Base-by-base conservation (phyloP, 768 basidiomycete species). In the Xerocomellus amylosporus region DNA sequence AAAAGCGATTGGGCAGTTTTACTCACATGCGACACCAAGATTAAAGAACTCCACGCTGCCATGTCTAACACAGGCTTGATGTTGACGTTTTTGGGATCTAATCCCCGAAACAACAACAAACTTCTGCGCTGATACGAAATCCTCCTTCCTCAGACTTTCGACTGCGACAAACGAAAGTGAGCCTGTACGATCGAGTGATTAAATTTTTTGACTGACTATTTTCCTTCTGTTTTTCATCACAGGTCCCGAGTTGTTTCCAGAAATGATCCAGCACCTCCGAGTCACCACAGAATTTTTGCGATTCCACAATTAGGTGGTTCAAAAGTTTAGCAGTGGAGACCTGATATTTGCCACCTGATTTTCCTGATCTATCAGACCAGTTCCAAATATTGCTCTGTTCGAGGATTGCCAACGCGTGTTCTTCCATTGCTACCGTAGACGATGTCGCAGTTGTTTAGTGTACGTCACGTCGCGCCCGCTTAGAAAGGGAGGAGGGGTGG, bases 201-300 rank as follows among this genome's bases (percentile, higher is more conserved):
- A 20, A 15, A 28, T n/a, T n/a, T 39, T 14, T 33, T 30, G 26
- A 40, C 52, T 34, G 14, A 55, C 51, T n/a, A 17, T 55, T 55
- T 17, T 34, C 36, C 38, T 45, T 53, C 9, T 40, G n/a, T 9
- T 19, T 37, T 10, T 37, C 20, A 13, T 51, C 17, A 24, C 48
- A 54, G 10, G 14, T 19, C 8, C 34, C 53, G 20, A 54, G 49
- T 24, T 51, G 33, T 4, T 43, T 17, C 53, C 53, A 54, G 53
- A 51, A 54, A 6, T 24, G 33, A 37, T 38, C 28, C 39, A 54
- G 30, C 19, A 51, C 30, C n/a, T 37, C 17, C n/a, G n/a, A n/a
- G n/a, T n/a, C n/a, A 15, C 42, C 53, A 15, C 53, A 28, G 20
- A 37, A 12, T 31, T 6, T 30, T 38, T 44, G 48, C 9, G 54